Base-by-base conservation (phyloP, 768 basidiomycete species). In the Serpula lacrymans region DNA sequence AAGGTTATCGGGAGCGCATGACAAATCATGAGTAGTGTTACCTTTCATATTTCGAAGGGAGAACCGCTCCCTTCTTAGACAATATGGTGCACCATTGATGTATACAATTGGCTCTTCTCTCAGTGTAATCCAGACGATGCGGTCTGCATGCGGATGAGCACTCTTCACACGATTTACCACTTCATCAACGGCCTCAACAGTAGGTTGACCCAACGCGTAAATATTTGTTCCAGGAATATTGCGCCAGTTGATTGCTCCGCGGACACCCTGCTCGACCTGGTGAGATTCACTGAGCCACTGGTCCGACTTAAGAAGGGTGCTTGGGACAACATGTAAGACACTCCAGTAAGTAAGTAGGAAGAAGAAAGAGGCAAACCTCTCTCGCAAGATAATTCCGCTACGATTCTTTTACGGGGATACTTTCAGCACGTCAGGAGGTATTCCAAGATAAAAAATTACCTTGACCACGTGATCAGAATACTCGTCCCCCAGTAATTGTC, bases 171-270 rank as follows among this genome's bases (percentile, higher is more conserved):
- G 68, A 4, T 65, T 58, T 10, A 93, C 75, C 3, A 95, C 91
- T 41, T 83, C 79, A 31, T 85, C 77, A 28, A 99, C 83, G 3
- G 92, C 95, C 42, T 88, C 87, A 35, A 65, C 58, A 0, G 89
- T 91, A 2, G 96, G 96, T 59, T 98, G 96, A 1, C 92, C 93
- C 21, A 96, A 79, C 0, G 92, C 93, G 48, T 90, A 99, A 23
- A 97, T 84, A 32, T 82, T 80, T 16, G 84, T 85, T 5, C 72
- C 74, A 0, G 84, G 80, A 27, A 96, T 78, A 41, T 84, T 84
- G 38, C 96, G 79, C 71, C 96, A 97, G 54, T 96, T 96, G 63
- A 89, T 87, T 2, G 89, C 92, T n/a, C 96, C 96, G 2, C 90
- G 83, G 35, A 98, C 77, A 27, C 76, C 82, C 33, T 78, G 62